These are phyloP conservation scores for Akanthomyces uredinophilus DNA, from an alignment of 2,329 filamentous ascomycete genomes.

Conservation along the genomic window DNA sequence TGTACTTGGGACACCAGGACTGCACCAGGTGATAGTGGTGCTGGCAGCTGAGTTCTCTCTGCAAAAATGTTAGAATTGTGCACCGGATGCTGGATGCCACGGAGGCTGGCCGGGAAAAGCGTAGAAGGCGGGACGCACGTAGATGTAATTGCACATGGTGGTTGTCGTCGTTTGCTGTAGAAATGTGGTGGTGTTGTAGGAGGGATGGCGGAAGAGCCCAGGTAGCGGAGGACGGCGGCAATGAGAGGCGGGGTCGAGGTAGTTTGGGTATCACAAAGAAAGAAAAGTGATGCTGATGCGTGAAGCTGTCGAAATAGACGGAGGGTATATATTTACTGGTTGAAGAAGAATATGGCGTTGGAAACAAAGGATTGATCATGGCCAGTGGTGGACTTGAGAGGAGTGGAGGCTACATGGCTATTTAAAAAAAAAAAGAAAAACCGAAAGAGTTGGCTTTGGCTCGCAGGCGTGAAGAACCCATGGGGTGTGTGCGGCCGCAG, in stretches of 20 bases:
- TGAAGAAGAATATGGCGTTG: background rate
- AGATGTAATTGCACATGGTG: slow-evolving; percentile 49
- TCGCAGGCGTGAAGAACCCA: background rate
- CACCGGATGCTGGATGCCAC: background rate
- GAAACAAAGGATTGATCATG: background rate
- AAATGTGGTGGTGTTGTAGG: background rate
- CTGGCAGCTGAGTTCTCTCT: slow-evolving; percentile 49
- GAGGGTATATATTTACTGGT: background rate
- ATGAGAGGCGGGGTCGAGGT: background rate
- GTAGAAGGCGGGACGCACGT: slow-evolving; percentile 27
- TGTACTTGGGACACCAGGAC: slow-evolving; percentile 42
- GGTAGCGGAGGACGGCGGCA: background rate
- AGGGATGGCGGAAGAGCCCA: background rate
- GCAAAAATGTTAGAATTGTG: background rate
- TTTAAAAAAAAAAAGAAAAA: background rate
- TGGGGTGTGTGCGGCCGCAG: slow-evolving; percentile 4
- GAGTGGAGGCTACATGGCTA: slow-evolving; percentile 9
- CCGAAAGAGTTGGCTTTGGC: background rate
- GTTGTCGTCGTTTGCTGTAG: slow-evolving; percentile 2
- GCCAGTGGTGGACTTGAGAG: background rate
- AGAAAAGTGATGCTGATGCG: background rate
- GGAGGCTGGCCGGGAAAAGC: background rate
- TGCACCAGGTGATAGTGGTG: slow-evolving; percentile 46
- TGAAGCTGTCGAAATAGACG: background rate
- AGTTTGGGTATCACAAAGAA: background rate